Conservation (phyloP, 495 filamentous ascomycete genomes). For the Pyrenula massariospora region DNA sequence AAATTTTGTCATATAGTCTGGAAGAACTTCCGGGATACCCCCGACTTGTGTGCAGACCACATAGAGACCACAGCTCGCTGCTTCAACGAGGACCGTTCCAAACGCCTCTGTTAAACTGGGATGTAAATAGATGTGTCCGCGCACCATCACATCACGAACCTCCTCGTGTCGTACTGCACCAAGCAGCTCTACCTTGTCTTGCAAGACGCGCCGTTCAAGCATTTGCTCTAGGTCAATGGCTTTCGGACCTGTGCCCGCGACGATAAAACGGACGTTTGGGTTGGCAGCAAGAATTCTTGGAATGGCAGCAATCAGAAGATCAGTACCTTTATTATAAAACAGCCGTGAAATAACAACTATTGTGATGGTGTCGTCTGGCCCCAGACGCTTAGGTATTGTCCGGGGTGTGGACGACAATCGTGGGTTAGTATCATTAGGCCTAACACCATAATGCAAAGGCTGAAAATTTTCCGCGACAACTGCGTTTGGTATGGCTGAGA, state of each 20-base stretch:
- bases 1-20: constrained; percentile 88
- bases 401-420: constrained; percentile 20
- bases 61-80: constrained; percentile 86
- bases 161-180: constrained; percentile 91
- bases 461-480: constrained; percentile 93
- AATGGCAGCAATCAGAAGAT: constrained; percentile 86
- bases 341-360: constrained; percentile 95
- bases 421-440: constrained; percentile 17
- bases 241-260: constrained; percentile 89
- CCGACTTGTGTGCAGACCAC: constrained; percentile 95
- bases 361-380: constrained; percentile 77
- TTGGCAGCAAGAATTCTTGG: constrained; percentile 81
- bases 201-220: constrained; percentile 89
- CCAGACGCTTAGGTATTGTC: constrained; percentile 36
- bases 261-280: constrained; percentile 92
- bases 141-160: constrained; percentile 95
- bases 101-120: constrained; percentile 93
- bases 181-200: constrained; percentile 85
- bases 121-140: constrained; percentile 93
- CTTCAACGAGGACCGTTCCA: constrained; percentile 94
- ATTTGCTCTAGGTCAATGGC: constrained; percentile 97
- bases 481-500: constrained; percentile 94
- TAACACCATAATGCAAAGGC: constrained; percentile 41
- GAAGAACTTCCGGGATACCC: constrained; percentile 91
- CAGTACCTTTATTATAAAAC: constrained; percentile 98